A percentile compares a stretch with the other conserved stretches of the same genome.
These are phyloP conservation scores for Pythium monospermum DNA, from an alignment of 352 stramenopile species.

Conservation along the genomic window DNA sequence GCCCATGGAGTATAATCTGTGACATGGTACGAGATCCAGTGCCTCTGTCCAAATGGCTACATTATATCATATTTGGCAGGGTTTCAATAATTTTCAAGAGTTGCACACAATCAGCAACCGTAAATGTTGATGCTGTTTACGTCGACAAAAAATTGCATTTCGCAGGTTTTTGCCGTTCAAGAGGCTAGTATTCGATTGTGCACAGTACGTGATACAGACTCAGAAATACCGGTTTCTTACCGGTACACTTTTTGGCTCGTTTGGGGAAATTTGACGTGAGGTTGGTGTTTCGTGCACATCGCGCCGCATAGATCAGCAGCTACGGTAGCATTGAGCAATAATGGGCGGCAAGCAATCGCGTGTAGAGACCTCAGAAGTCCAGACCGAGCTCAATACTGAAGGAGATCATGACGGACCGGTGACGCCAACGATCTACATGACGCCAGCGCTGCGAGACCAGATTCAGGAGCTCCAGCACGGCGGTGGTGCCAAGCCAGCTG, in stretches of 20 bases:
- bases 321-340: no score
- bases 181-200: not conserved
- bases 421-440: slow-evolving; percentile 57
- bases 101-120: no score
- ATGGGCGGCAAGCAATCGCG: slow-evolving; percentile 81
- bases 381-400: slow-evolving; percentile 44
- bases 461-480: slow-evolving; percentile 42
- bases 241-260: no score
- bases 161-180: not conserved
- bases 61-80: not conserved
- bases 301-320: no score
- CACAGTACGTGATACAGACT: not conserved
- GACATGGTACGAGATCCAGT: slow-evolving; percentile 1
- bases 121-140: not conserved
- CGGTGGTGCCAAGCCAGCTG: slow-evolving; percentile 18
- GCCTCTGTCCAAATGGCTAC: slow-evolving; percentile 5
- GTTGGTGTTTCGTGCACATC: slow-evolving; percentile 4
- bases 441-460: slow-evolving; percentile 62
- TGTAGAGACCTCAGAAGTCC: slow-evolving; percentile 53
- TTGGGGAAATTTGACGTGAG: slow-evolving; percentile 45
- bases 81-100: slow-evolving; percentile 1
- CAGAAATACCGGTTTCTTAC: slow-evolving; percentile 2
- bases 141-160: not conserved
- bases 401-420: slow-evolving; percentile 41
- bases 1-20: not conserved